Evolutionary conservation across 192 early-diverging fungal genomes (phyloP), one percentile per base, ranked within the genome.

Genomic region (Diversispora epigaea): DNA sequence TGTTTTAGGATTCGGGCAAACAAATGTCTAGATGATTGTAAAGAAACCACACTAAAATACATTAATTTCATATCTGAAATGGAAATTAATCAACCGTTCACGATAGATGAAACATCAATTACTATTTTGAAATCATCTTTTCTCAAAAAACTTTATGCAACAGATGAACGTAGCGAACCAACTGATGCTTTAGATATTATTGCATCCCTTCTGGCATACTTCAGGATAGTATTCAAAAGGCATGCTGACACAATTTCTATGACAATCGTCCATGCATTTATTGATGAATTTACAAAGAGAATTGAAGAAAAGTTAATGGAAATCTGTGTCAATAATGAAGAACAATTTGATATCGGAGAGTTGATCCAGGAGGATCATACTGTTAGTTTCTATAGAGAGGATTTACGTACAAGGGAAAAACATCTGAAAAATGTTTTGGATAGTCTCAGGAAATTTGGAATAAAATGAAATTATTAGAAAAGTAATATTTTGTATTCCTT

Each of bases 31-130:
- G 52, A 70, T n/a, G 15, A 50, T 17, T 70, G 68, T 32, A 70
- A 70, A 43, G 21, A 25, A 32, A 12, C n/a, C 11, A 70, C 68
- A 0, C 15, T 19, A 15, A 55, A 44, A 14, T 10, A 39, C 12
- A 50, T 70, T 39, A 0, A 70, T 14, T 70, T 70, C 39, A 25
- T 54, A 9, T 21, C 21, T 39, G 11, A 54, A 4, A 56, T 70
- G 19, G 68, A 70, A 55, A 70, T 3, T 3, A 6, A 15, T 8
- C 55, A 52, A n/a, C 68, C 68, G 15, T 70, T 70, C 9, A 70
- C 68, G 3, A n/a, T 70, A 15, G 68, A 70, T 40, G 50, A 70
- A 10, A 14, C 8, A 1, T n/a, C 39, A 3, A 70, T 70, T 19
- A 40, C 3, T 17, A 0, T 1, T 3, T 9, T n/a, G 40, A 70